Conservation (phyloP, 495 filamentous ascomycete species). For the Entonaema liquescens region DNA sequence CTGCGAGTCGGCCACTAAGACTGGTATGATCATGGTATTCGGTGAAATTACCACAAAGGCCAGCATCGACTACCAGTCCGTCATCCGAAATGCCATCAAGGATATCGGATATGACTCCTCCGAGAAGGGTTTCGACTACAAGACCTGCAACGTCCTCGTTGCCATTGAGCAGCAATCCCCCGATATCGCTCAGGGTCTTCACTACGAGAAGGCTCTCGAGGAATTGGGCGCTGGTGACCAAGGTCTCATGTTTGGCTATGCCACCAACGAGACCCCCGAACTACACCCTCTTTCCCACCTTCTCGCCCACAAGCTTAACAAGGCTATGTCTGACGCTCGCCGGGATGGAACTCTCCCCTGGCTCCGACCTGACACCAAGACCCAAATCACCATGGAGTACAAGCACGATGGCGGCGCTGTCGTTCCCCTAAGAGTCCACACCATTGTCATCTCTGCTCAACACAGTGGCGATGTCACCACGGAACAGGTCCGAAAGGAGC, state of each 20-base stretch:
- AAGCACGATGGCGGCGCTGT: conserved; percentile 94
- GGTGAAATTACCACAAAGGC: conserved; percentile 99
- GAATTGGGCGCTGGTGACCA: conserved; percentile 99
- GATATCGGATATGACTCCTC: conserved; percentile 98
- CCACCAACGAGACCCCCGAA: conserved; percentile 98
- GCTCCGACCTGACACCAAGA: conserved; percentile 99
- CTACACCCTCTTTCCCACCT: conserved; percentile 92
- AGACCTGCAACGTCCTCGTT: conserved; percentile 97
- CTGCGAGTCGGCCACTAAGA: conserved; percentile 99
- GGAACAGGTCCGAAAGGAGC: conserved; percentile 90
- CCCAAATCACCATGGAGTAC: conserved; percentile 99
- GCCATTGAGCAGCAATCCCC: conserved; percentile 99
- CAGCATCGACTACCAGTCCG: conserved; percentile 94
- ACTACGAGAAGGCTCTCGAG: conserved; percentile 96
- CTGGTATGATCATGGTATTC: conserved; percentile 99
- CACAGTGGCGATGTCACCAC: conserved; percentile 90
- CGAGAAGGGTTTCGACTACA: conserved; percentile 99
- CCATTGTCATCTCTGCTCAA: conserved; percentile 95
- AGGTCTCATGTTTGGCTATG: conserved; percentile 99
- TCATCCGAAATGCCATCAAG: conserved; percentile 94
- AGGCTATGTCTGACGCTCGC: conserved; percentile 87
- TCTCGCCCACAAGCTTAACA: conserved; percentile 94
- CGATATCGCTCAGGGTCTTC: conserved; percentile 97
- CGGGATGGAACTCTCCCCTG: conserved; percentile 88
- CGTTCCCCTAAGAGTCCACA: conserved; percentile 91